Base-by-base conservation (phyloP, 1,284 basidiomycete genomes). In the Boletus semigastroideus region DNA sequence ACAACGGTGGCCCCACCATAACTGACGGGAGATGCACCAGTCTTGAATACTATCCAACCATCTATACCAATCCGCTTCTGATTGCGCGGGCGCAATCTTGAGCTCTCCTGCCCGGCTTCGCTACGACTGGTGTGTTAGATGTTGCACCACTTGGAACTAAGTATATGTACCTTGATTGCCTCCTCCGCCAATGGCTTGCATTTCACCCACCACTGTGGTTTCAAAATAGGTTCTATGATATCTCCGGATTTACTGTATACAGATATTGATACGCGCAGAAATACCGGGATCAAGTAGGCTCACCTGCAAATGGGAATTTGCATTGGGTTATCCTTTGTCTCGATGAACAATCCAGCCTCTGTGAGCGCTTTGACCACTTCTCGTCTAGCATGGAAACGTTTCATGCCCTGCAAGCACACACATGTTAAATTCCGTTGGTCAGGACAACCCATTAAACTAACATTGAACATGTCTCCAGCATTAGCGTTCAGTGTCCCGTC, bases 181-280 rank as follows among this genome's bases (percentile, higher is more conserved):
- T 94, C 92, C 56, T 94, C 88, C 0, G 96, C 94, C 49, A 99
- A 78, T 2, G 91, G 90, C 69, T 92, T 87, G 77, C 94, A 97
- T 72, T 89, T 86, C 45, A 99, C 91, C 95, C 95, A 99, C 97
- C 97, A 99, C 69, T 99, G 97, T 0, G 97, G 97, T 74, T 98
- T 99, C 67, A 99, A 79, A 34, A 98, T 78, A 7, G 92, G 91
- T 72, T 99, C 97, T 60, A 99, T 98, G 48, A 99, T 74, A 69
- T 99, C 97, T 4, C 96, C 96, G 2, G 93, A 96, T 78, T 95
- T 94, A 60, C 88, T 93, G 54, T 14, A 46, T 39, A 33, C n/a
- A 25, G 2, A 38, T 1, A 52, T 51, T 30, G 17, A 38, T 7
- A 36, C 20, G 16, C 22, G 46, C 9, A 53, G 16, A 38, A 4